A percentile compares a stretch with the other conserved stretches of the same genome.
Evolutionary conservation across 2,329 filamentous ascomycete genomes (phyloP).

Genomic region (Ceratocystis albifundus): DNA sequence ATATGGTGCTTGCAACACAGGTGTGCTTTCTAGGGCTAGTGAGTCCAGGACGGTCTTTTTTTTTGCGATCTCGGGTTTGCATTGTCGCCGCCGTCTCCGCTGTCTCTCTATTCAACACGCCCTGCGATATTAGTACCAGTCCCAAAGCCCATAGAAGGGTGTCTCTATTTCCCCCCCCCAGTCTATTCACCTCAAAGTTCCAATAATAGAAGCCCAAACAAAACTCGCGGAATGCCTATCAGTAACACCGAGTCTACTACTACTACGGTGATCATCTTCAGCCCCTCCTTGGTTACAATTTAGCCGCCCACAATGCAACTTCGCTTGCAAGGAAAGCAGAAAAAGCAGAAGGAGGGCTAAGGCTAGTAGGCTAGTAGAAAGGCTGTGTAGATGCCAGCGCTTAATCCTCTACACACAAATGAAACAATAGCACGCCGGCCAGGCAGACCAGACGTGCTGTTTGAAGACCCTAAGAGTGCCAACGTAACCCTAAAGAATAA

Average conservation of each 20-base stretch:
- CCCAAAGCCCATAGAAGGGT: too few relatives aligned
- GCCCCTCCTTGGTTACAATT: not conserved
- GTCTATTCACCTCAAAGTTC: not conserved
- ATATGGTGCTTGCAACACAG: not conserved
- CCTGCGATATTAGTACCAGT: too few relatives aligned
- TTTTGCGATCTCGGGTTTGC: not conserved
- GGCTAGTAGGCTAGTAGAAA: not conserved
- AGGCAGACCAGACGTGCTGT: not conserved
- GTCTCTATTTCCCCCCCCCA: too few relatives aligned
- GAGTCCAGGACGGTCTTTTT: not conserved
- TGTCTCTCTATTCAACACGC: too few relatives aligned
- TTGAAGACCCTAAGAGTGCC: not conserved
- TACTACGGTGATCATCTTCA: not conserved
- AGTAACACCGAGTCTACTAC: not conserved
- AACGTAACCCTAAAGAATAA: not conserved
- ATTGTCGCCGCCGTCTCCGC: too few relatives aligned
- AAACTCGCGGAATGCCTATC: not conserved
- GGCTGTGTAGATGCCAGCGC: not conserved
- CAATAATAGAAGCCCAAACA: constrained; percentile 1
- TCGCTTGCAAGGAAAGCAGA: not conserved
- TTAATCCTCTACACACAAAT: constrained; percentile 8
- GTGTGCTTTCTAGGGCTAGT: not conserved
- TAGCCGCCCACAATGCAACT: not conserved
- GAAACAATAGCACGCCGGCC: not conserved
- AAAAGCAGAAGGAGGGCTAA: not conserved